These are phyloP conservation scores for Aspergillus pseudonomiae DNA, from an alignment of 2,329 filamentous ascomycete species.

Conservation along the genomic window DNA sequence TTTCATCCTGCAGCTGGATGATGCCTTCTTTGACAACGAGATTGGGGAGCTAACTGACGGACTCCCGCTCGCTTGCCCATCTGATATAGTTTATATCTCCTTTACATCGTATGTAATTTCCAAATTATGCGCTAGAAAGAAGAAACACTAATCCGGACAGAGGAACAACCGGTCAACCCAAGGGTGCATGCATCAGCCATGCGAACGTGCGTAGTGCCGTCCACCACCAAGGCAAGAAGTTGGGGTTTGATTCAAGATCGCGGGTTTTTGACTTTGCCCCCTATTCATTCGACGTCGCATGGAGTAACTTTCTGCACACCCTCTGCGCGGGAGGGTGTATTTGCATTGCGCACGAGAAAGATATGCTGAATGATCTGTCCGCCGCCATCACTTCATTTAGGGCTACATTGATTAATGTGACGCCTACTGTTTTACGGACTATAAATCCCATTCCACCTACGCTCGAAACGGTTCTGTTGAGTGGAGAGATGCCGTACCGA, in stretches of 20 bases:
- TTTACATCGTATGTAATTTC: background rate
- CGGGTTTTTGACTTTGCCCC: slow-evolving; percentile 39
- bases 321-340: slow-evolving; percentile 46
- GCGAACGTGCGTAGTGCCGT: slow-evolving; percentile 7
- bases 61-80: background rate
- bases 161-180: slow-evolving; percentile 48
- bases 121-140: background rate
- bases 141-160: background rate
- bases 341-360: slow-evolving; percentile 46
- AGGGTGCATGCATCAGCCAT: slow-evolving; percentile 44
- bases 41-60: background rate
- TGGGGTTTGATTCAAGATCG: background rate
- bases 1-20: background rate
- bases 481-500: slow-evolving; percentile 35
- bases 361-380: slow-evolving; percentile 43
- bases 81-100: slow-evolving; percentile 13
- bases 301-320: slow-evolving; percentile 37
- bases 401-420: slow-evolving; percentile 56
- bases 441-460: slow-evolving; percentile 31
- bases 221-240: background rate
- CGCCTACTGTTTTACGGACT: slow-evolving; percentile 53
- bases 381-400: slow-evolving; percentile 17
- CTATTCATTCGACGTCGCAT: slow-evolving; percentile 43
- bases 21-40: background rate
- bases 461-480: slow-evolving; percentile 37